Base-by-base conservation (phyloP, 2,329 filamentous ascomycete genomes). In the Cephalotrichum gorgonifer region DNA sequence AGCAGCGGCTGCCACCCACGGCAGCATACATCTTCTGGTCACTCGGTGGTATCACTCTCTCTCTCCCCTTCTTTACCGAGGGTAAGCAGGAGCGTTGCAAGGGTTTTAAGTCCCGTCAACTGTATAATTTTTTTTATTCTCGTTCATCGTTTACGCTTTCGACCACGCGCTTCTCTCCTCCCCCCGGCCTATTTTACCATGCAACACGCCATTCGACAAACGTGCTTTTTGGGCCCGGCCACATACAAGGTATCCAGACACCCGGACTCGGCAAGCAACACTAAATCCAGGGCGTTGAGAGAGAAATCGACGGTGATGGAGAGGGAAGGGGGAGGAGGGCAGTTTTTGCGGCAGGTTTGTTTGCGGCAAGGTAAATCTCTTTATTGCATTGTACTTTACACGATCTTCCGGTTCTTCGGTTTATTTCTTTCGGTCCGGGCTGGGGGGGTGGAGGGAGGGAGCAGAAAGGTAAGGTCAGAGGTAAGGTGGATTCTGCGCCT, bases 31-130 rank as follows among this genome's bases (percentile, higher is more conserved):
- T 15, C 20, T 20, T 17, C 23, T 20, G 23, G 23, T 14, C 31
- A 30, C 31, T 41, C n/a, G 38, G n/a, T 41, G 23, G 31, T 74
- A 71, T 72, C 62, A 30, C 12, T 43, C 25, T 43, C 31, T 39
- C 33, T 28, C 20, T 35, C 33, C 35, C 45, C 26, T 43, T 33
- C 26, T 20, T 15, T 25, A 15, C 30, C 38, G 20, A 48, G 46
- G 46, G 46, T 48, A 48, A 43, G 46, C 35, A 39, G 22, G 35
- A 25, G 26, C 39, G 38, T 43, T 43, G n/a, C n/a, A 22, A 30
- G 14, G 17, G 65, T 64, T 60, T 60, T 60, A 59, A 57, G 50
- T 57, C 59, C 56, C 61, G 47, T 58, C 42, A 51, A 52, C 57
- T 58, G 53, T 64, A 58, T 59, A 51, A 57, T 54, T 60, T 60